phyloP scores from a whole-genome alignment of 306 rosid genomes.

The Leucaena leucocephala region DNA sequence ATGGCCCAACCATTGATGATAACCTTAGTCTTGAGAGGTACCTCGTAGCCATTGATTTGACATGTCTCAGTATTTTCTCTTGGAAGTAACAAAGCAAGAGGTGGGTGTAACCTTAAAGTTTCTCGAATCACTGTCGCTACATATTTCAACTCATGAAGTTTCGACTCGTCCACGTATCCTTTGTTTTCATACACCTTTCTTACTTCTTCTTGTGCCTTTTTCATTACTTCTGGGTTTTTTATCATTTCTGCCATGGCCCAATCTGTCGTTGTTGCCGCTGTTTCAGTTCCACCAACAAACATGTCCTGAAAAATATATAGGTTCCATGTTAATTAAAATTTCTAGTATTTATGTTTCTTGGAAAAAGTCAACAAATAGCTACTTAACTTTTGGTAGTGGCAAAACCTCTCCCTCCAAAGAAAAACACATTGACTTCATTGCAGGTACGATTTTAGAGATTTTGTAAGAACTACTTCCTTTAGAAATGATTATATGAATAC shows the following conservation, averaged over 20 bases:
- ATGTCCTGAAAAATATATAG: background rate
- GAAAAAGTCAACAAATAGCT: no score
- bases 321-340: no score
- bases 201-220: background rate
- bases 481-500: no score
- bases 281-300: background rate
- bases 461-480: no score
- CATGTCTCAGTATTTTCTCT: background rate
- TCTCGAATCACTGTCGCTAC: background rate
- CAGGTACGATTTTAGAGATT: no score
- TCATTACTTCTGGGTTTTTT: background rate
- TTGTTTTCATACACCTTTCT: background rate
- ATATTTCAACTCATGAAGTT: background rate
- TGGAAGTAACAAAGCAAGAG: background rate
- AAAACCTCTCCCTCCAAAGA: no score
- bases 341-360: no score
- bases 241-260: conserved; percentile 30
- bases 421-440: no score
- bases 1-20: background rate
- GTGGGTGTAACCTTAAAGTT: background rate
- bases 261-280: background rate
- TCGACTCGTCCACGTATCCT: background rate
- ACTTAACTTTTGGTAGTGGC: no score
- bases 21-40: background rate
- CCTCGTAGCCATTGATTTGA: background rate